Evolutionary conservation across 2,329 filamentous ascomycete species (phyloP), one percentile per base, ranked within the genome.

Genomic region (Incumbomyces delicatus): DNA sequence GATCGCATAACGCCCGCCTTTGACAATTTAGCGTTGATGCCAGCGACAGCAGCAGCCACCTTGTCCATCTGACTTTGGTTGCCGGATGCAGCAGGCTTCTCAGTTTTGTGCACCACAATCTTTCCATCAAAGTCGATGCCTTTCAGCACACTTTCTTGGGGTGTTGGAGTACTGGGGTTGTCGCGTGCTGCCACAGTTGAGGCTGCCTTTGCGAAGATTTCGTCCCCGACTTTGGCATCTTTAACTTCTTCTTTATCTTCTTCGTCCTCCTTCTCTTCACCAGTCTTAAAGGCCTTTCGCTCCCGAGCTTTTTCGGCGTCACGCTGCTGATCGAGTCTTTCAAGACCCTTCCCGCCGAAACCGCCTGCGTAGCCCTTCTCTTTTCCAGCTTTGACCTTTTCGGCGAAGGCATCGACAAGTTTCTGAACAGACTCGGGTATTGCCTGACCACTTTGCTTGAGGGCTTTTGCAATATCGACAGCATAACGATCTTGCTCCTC

Each of bases 261-360:
- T 54, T 87, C 82, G 40, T 85, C 81, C 51, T 85, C 84, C 41
- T 81, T 80, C 46, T 94, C 87, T 16, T 94, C 89, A 16, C 89
- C 90, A 6, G 86, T 87, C 68, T 92, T 90, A 69, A 89, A 90
- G 1, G 86, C 84, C 65, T 88, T 89, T 49, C 87, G 83, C 69
- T 95, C 87, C 49, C 87, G 83, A 58, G 85, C 79, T 54, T 88
- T 85, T 36, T 89, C 85, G 6, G 86, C 83, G 61, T 95, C 88
- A 61, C 90, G 85, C 58, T 94, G 87, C 59, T 89, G 84, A 64
- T 96, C 90, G 35, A 96, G 80, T 39, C 82, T 81, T 62, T 96
- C 92, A 30, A 98, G 75, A 49, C 92, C 92, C 62, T 95, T 95
- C 47, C 92, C 92, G 58, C 90, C 90, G 58, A 98, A 98, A 2